Evolutionary conservation across 495 filamentous ascomycete genomes (phyloP).

Genomic region (Emericellopsis terricola): DNA sequence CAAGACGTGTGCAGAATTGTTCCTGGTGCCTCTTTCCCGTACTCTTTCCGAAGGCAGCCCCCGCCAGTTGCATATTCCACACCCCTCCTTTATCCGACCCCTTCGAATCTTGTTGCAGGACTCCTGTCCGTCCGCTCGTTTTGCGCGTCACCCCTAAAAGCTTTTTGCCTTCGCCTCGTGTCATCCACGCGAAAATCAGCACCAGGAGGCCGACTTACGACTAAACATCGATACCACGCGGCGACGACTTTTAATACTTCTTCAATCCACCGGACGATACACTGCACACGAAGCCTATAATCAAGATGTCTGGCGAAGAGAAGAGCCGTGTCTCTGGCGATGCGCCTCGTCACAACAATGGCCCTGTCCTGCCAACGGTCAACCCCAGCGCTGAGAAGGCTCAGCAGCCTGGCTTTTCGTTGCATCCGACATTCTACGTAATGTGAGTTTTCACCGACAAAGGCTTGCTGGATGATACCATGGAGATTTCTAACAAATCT

Average conservation of each 20-base stretch:
- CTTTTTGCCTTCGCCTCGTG: no score
- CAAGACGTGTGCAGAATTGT: no score
- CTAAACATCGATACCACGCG: not conserved
- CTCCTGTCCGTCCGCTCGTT: conserved; percentile 3
- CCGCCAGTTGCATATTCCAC: conserved; percentile 2
- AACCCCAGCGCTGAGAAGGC: conserved; percentile 54
- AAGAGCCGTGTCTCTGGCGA: conserved; percentile 69
- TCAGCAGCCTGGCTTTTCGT: conserved; percentile 36
- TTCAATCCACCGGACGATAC: not conserved
- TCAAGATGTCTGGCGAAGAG: conserved; percentile 38
- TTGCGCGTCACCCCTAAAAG: conserved; percentile 4
- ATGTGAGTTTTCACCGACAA: conserved; percentile 36
- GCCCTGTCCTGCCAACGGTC: conserved; percentile 58
- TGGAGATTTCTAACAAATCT: conserved; percentile 1
- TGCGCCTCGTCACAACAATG: conserved; percentile 34
- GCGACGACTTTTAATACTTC: not conserved
- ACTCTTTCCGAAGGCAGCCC: not conserved
- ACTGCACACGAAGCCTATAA: not conserved
- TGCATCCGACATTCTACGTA: conserved; percentile 84
- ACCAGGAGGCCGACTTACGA: not conserved
- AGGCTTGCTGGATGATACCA: conserved; percentile 1
- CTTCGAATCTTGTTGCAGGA: not conserved
- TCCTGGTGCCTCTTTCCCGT: no score
- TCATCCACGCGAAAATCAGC: no score
- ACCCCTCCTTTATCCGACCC: not conserved